A percentile compares a stretch with the other conserved stretches of the same genome.
phyloP scores from a whole-genome alignment of 176 grass and related monocot species.

The Cocos nucifera region DNA sequence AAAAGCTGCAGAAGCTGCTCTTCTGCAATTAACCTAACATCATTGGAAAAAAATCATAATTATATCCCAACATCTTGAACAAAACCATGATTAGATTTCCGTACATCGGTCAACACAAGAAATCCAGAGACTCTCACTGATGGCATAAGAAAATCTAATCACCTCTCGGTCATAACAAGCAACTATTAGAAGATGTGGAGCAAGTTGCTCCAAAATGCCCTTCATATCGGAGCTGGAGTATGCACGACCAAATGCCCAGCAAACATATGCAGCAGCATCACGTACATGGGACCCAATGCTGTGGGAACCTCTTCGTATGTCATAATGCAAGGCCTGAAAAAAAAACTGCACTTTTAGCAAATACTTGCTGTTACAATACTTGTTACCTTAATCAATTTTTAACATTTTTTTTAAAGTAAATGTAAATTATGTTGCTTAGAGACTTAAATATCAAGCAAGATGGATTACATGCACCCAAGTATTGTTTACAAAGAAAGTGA shows the following conservation, averaged over 20 bases:
- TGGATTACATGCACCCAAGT: no score
- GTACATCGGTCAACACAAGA: not conserved
- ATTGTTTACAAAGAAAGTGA: no score
- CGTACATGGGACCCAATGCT: slow-evolving; percentile 97
- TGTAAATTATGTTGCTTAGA: no score
- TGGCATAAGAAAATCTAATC: slow-evolving; percentile 27
- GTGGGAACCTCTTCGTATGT: slow-evolving; percentile 78
- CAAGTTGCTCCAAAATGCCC: slow-evolving; percentile 66
- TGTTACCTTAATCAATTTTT: not conserved
- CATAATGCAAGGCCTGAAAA: slow-evolving; percentile 85
- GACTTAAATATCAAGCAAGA: no score
- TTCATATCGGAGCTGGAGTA: slow-evolving; percentile 89
- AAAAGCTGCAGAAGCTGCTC: slow-evolving; percentile 98
- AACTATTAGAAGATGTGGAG: slow-evolving; percentile 79
- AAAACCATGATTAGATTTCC: no score
- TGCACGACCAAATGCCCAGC: slow-evolving; percentile 95
- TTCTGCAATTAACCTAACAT: slow-evolving; percentile 92
- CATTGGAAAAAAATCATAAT: slow-evolving; percentile 21
- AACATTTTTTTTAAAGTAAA: no score
- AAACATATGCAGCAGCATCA: slow-evolving; percentile 95
- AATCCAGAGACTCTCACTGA: slow-evolving; percentile 9
- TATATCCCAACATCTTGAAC: not conserved
- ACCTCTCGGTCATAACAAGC: slow-evolving; percentile 98
- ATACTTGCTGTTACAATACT: slow-evolving; percentile 8
- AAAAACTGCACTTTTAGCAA: slow-evolving; percentile 8